phyloP scores from a whole-genome alignment of 2,329 filamentous ascomycete genomes.

The Clonostachys byssicola region DNA sequence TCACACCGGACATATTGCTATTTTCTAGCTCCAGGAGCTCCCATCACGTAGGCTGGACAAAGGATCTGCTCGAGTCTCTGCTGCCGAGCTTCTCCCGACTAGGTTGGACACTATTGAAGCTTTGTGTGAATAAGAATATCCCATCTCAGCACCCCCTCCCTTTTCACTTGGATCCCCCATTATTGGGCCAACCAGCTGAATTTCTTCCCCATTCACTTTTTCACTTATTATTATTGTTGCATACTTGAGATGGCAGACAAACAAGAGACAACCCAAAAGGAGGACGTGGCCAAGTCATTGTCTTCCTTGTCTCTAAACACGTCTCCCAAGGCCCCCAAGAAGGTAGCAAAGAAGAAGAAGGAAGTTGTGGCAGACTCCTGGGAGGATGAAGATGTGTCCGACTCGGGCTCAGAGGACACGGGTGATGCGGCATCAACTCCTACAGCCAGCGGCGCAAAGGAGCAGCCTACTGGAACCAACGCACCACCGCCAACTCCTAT shows the following conservation, averaged over 20 bases:
- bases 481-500: conserved; percentile 67
- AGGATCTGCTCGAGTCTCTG: no score
- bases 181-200: not conserved
- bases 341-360: conserved; percentile 15
- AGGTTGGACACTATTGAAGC: no score
- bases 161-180: not conserved
- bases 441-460: conserved; percentile 7
- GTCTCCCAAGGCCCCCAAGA: conserved; percentile 3
- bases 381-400: conserved; percentile 55
- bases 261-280: not conserved
- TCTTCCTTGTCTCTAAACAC: conserved; percentile 22
- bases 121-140: no score
- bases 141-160: no score
- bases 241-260: conserved; percentile 11
- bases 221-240: not conserved
- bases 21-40: no score
- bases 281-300: conserved; percentile 18
- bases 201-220: not conserved
- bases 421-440: conserved; percentile 9
- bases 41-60: no score
- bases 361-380: conserved; percentile 34
- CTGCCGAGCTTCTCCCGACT: no score
- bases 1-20: no score
- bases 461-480: conserved; percentile 20
- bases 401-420: conserved; percentile 20